Percentiles rank a stretch among this genome's conserved stretches.
Evolutionary conservation across 2,329 filamentous ascomycete genomes (phyloP).

Genomic region (Stemphylium vesicarium): DNA sequence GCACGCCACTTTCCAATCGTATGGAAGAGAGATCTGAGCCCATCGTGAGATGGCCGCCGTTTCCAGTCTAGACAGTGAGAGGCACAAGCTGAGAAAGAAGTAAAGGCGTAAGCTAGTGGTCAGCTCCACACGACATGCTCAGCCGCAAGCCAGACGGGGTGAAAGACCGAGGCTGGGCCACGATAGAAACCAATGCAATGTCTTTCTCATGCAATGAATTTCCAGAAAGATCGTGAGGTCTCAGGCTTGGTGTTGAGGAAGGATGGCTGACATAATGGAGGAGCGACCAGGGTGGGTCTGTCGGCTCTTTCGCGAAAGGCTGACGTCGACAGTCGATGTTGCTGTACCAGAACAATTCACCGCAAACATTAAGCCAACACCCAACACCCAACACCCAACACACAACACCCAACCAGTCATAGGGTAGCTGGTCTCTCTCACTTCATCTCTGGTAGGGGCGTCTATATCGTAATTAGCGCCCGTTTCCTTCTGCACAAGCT

Average conservation of each 20-base stretch:
- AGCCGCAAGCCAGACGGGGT: neutral
- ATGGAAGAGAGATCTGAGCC: slow-evolving; percentile 2
- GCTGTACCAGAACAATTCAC: neutral
- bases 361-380: neutral
- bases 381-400: neutral
- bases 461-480: slow-evolving; percentile 1
- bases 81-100: slow-evolving; percentile 9
- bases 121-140: neutral
- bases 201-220: neutral
- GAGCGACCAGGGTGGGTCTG: slow-evolving; percentile 1
- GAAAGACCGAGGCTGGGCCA: neutral
- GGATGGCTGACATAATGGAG: slow-evolving; percentile 8
- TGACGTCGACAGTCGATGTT: slow-evolving; percentile 18
- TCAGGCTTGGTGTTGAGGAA: neutral
- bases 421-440: neutral
- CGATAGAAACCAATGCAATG: neutral
- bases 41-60: slow-evolving; percentile 2
- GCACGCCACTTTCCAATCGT: slow-evolving; percentile 3
- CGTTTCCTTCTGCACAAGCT: slow-evolving; percentile 20
- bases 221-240: neutral
- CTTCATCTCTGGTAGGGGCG: slow-evolving; percentile 13
- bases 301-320: slow-evolving; percentile 11
- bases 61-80: slow-evolving; percentile 1
- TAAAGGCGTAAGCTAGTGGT: slow-evolving; percentile 1
- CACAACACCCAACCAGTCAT: neutral